Conservation (phyloP, 2,329 filamentous ascomycete species). For the Penicillium sp. region DNA sequence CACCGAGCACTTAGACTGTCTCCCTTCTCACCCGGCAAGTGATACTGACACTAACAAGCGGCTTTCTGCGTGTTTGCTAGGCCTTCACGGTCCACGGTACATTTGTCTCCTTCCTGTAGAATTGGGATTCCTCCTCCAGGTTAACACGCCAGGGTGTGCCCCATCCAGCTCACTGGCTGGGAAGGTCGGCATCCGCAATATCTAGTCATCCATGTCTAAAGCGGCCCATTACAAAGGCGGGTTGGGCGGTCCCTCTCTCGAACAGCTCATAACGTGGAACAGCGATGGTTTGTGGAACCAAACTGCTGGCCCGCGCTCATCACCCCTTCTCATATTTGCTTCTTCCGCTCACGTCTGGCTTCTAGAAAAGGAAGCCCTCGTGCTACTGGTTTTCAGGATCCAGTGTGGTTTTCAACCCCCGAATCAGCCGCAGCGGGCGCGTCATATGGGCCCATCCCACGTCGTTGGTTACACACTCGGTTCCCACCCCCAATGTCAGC, state of each 20-base stretch:
- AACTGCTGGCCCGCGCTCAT: not conserved
- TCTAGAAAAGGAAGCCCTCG: too few species aligned
- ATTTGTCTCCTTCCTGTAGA: too few species aligned
- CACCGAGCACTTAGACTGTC: too few species aligned
- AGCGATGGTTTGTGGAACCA: not conserved
- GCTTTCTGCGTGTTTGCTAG: too few species aligned
- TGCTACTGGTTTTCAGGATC: not conserved
- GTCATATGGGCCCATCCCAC: not conserved
- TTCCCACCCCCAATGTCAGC: not conserved
- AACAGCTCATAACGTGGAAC: not conserved
- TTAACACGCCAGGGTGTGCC: too few species aligned
- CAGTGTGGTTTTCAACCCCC: not conserved
- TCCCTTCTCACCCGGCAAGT: too few species aligned
- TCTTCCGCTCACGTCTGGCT: not conserved
- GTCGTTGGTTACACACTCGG: not conserved
- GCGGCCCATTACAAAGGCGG: too few species aligned
- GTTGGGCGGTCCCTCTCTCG: not conserved
- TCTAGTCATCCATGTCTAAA: not conserved
- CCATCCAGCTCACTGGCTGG: too few species aligned
- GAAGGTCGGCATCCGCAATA: too few species aligned
- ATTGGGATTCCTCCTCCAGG: too few species aligned
- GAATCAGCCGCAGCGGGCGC: not conserved
- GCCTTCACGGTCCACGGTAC: too few species aligned
- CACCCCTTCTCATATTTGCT: not conserved
- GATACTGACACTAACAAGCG: too few species aligned